phyloP scores from a whole-genome alignment of 257 asterid species.

The Capsicum rhomboideum region DNA sequence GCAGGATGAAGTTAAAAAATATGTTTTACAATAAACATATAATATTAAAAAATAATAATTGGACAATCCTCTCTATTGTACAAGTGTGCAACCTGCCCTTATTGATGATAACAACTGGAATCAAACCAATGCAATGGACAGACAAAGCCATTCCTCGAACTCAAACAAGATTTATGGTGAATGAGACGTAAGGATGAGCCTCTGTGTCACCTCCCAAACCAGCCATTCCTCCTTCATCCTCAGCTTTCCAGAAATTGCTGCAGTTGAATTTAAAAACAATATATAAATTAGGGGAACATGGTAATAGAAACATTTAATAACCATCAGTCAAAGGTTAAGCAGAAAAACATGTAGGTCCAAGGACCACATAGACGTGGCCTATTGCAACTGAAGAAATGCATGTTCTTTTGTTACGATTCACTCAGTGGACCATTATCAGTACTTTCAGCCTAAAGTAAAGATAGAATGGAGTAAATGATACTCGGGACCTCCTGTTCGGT shows the following conservation, averaged over 20 bases:
- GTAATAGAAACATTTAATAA: background rate
- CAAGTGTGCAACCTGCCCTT: constrained; percentile 26
- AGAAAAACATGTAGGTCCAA: background rate
- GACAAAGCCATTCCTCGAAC: constrained; percentile 14
- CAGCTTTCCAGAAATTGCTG: constrained; percentile 86
- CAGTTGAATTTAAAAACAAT: constrained; percentile 15
- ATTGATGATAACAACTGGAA: constrained; percentile 12
- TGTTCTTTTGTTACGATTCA: background rate
- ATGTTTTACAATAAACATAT: constrained; percentile 19
- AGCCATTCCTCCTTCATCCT: constrained; percentile 69
- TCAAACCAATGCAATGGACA: constrained; percentile 20
- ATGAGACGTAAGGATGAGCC: constrained; percentile 76
- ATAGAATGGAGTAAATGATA: background rate
- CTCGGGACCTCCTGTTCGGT: background rate
- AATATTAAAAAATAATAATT: constrained; percentile 14
- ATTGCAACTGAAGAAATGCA: background rate
- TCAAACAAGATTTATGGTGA: constrained; percentile 79
- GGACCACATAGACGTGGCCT: background rate
- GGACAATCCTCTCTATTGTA: constrained; percentile 16
- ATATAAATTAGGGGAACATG: background rate
- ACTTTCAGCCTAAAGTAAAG: background rate
- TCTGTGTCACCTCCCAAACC: constrained; percentile 67
- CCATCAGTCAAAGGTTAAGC: background rate
- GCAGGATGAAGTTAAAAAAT: background rate
- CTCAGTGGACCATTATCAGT: background rate